These are phyloP conservation scores for Saksenaea oblongispora DNA, from an alignment of 371 early-diverging fungal species.

Conservation along the genomic window DNA sequence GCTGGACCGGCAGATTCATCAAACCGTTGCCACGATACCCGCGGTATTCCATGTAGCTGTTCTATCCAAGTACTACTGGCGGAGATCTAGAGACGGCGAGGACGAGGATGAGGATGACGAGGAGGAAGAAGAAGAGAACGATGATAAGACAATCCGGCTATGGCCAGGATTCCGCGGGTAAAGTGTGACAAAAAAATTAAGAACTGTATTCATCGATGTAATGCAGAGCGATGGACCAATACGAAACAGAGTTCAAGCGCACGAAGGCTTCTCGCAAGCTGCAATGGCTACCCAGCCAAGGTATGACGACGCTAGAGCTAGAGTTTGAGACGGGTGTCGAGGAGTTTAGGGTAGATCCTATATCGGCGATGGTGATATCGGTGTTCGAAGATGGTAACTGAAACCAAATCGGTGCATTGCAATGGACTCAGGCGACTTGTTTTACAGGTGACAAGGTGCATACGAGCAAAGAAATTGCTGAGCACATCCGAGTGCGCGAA, in stretches of 20 bases:
- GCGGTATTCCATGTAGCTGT: conserved; percentile 26
- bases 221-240: conserved; percentile 15
- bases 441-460: conserved; percentile 4
- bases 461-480: conserved; percentile 19
- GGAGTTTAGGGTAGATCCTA: conserved; percentile 18
- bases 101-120: conserved; percentile 18
- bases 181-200: conserved; percentile 1
- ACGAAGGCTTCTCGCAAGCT: conserved; percentile 26
- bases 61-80: conserved; percentile 39
- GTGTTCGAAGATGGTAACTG: conserved; percentile 27
- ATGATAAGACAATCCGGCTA: not conserved
- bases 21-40: conserved; percentile 1
- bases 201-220: not conserved
- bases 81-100: conserved; percentile 3
- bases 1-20: conserved; percentile 34
- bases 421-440: too few relatives aligned
- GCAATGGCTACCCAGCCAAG: conserved; percentile 24
- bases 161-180: not conserved
- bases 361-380: conserved; percentile 26
- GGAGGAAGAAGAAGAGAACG: not conserved
- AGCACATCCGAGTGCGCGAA: conserved; percentile 5
- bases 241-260: conserved; percentile 22
- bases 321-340: conserved; percentile 18
- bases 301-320: conserved; percentile 29
- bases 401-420: too few relatives aligned